Base-by-base conservation (phyloP, 441 rosid species). In the Aleurites moluccanus region DNA sequence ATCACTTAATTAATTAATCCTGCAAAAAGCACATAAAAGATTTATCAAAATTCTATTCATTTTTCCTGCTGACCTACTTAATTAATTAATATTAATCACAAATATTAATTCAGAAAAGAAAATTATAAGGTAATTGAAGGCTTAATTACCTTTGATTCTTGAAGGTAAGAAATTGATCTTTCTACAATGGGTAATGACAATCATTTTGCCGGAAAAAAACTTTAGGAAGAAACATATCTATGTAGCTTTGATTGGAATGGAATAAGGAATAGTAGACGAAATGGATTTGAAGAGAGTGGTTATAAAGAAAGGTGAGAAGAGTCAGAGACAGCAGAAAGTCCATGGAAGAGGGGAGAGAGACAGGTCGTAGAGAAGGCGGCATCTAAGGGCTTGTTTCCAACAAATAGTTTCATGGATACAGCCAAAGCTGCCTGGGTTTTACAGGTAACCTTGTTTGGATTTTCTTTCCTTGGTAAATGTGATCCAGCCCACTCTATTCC, bases 391-490 rank as follows among this genome's bases (percentile, higher is more conserved):
- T 42, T 69, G 3, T 69, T 38, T 67, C 69, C 30, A 70, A 59
- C 65, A 70, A 67, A 76, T 57, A 62, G 76, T 74, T 73, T 75
- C 75, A 74, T 4, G 60, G 65, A 83, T 71, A 74, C 68, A 78
- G 83, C 85, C 86, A 83, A 80, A 79, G 75, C 59, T 72, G 70
- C 81, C 75, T 80, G 78, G 83, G 77, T 72, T 78, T 74, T 78
- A 70, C 84, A 80, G 83, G 82, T 67, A 57, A 27, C 78, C 45
- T 30, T 20, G 3, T 74, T 78, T 82, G 82, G 83, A 75, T 70
- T 75, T 72, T 81, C 64, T 77, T 40, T 67, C 73, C 35, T 45
- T 28, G 70, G 64, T 68, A 40, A 44, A 44, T 28, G 33, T 35
- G 50, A 55, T 57, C 33, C 73, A 53, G 5, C 38, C 8, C 64